Evolutionary conservation across 2,329 filamentous ascomycete genomes (phyloP), one percentile per base, ranked within the genome.

Genomic region (Aspergillus bombycis): DNA sequence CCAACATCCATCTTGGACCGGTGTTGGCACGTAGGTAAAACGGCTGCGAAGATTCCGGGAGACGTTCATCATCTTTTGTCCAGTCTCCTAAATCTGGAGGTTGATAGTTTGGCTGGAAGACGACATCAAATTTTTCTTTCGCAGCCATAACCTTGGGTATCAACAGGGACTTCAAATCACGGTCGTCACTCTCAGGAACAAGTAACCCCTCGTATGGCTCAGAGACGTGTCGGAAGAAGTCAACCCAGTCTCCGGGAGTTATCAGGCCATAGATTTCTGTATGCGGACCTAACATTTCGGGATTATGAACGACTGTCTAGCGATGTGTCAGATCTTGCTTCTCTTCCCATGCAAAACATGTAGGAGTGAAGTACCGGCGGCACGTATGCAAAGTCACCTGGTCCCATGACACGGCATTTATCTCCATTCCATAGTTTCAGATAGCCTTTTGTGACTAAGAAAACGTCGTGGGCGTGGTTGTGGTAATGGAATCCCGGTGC

Each of bases 371-470:
- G 34, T 74, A 86, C 84, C 10, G 85, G 85, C 56, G 85, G 85
- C 4, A 87, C 80, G 65, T 84, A 85, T 4, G 85, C 85, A 73
- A 87, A 87, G 66, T 88, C 85, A 0, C 85, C 85, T 0, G 84
- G 81, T 0, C 79, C 79, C 77, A 88, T 77, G 57, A 83, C 81
- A 23, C 84, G 76, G 61, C 83, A 85, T 67, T 84, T 79, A 54
- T 86, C 83, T n/a, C 83, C 82, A n/a, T 83, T 85, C 83, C 84
- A 88, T 7, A 88, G 73, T 66, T 86, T 87, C 65, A 87, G 68
- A 60, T 72, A 82, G 0, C 85, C 86, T 70, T 87, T 85, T 3
- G 83, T 80, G 21, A 84, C 82, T 3, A 87, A 74, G 67, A 87
- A 88, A 4, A 87, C 81, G 69, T 87, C 85, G 67, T 87, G 85